A percentile compares a stretch with the other conserved stretches of the same genome.
These are phyloP conservation scores for Saturnispora kantuleensis DNA, from an alignment of 805 yeast species.

Conservation along the genomic window DNA sequence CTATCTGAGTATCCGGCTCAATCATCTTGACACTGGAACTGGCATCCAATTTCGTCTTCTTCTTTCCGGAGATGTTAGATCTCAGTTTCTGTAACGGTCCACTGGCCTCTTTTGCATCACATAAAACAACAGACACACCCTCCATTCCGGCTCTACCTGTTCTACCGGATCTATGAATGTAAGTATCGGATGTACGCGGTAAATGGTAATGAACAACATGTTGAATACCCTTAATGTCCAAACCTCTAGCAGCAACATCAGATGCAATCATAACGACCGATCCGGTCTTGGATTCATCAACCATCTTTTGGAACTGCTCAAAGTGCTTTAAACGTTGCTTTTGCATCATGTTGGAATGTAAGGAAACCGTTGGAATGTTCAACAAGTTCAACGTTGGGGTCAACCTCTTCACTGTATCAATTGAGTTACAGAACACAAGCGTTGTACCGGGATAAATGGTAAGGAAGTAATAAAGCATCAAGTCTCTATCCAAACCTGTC, in stretches of 20 bases:
- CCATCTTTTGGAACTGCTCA: slow-evolving; percentile 61
- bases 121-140: slow-evolving; percentile 91
- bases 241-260: slow-evolving; percentile 97
- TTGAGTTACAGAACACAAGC: slow-evolving; percentile 87
- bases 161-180: slow-evolving; percentile 94
- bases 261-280: slow-evolving; percentile 77
- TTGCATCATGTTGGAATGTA: slow-evolving; percentile 93
- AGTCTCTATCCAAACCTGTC: slow-evolving; percentile 80
- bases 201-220: slow-evolving; percentile 86
- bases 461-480: slow-evolving; percentile 79
- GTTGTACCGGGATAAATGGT: slow-evolving; percentile 83
- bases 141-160: slow-evolving; percentile 94
- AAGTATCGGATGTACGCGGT: slow-evolving; percentile 89
- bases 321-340: slow-evolving; percentile 80
- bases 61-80: slow-evolving; percentile 32
- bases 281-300: slow-evolving; percentile 29
- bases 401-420: slow-evolving; percentile 84
- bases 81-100: slow-evolving; percentile 78
- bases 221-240: slow-evolving; percentile 82
- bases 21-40: slow-evolving; percentile 44
- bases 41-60: slow-evolving; percentile 28
- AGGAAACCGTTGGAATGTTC: slow-evolving; percentile 57
- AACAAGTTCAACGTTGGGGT: slow-evolving; percentile 66
- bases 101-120: slow-evolving; percentile 88
- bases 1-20: slow-evolving; percentile 67